A percentile compares a stretch with the other conserved stretches of the same genome.
These are phyloP conservation scores for Microdochium paspali DNA, from an alignment of 2,329 filamentous ascomycete species.

Conservation along the genomic window DNA sequence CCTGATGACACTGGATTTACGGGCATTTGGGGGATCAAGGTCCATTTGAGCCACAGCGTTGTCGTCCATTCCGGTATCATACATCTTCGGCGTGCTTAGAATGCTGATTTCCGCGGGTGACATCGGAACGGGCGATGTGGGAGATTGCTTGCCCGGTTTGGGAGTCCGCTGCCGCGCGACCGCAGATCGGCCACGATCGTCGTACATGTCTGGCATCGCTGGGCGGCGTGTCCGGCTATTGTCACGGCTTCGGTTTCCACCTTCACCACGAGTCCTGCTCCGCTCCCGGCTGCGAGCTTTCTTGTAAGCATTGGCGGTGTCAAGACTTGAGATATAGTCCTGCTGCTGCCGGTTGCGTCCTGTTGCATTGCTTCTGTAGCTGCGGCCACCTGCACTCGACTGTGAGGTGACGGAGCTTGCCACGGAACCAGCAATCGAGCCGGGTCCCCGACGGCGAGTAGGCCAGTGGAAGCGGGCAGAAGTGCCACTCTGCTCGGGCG, in stretches of 20 bases:
- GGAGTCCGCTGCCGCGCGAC: slow-evolving; percentile 53
- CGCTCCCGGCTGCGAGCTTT: slow-evolving; percentile 45
- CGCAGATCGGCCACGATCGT: slow-evolving; percentile 56
- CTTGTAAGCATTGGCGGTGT: slow-evolving; percentile 60
- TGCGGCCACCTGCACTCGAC: slow-evolving; percentile 38
- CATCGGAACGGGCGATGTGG: slow-evolving; percentile 89
- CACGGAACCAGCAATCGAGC: slow-evolving; percentile 46
- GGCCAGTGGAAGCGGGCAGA: slow-evolving; percentile 48
- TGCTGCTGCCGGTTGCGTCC: slow-evolving; percentile 68
- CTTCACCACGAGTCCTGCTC: slow-evolving; percentile 36
- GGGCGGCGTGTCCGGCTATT: slow-evolving; percentile 33
- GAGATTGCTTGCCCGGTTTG: slow-evolving; percentile 72
- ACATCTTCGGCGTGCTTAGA: slow-evolving; percentile 37
- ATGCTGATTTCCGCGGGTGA: slow-evolving; percentile 76
- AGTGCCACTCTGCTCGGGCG: slow-evolving; percentile 46
- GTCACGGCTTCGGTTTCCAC: slow-evolving; percentile 30
- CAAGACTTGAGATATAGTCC: slow-evolving; percentile 79
- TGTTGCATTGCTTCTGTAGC: slow-evolving; percentile 38
- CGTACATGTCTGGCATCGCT: slow-evolving; percentile 41
- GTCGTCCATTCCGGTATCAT: slow-evolving; percentile 13
- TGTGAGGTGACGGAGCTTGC: slow-evolving; percentile 47
- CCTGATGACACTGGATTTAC: slow-evolving; percentile 27
- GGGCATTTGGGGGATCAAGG: slow-evolving; percentile 29
- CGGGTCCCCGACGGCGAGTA: slow-evolving; percentile 40
- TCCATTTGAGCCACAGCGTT: slow-evolving; percentile 14